These are phyloP conservation scores for Halophytophthora batemanensis DNA, from an alignment of 352 stramenopile genomes.

Conservation along the genomic window DNA sequence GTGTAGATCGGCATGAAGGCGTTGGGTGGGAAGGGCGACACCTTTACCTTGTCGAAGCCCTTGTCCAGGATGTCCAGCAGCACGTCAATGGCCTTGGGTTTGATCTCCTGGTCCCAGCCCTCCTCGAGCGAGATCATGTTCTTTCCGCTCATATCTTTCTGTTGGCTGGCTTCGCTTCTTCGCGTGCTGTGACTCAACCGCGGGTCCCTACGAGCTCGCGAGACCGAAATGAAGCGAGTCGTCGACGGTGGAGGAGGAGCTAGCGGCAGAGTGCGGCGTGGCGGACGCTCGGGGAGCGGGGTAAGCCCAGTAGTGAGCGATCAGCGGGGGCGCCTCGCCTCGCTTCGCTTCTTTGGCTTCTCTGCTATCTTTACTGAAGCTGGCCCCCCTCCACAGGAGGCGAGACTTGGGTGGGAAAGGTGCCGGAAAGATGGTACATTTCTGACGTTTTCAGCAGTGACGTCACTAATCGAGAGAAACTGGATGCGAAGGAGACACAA, in stretches of 20 bases:
- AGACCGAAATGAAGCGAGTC: background rate
- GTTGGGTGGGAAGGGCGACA: slow-evolving; percentile 79
- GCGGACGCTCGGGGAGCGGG: background rate
- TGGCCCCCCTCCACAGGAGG: no score
- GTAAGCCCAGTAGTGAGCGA: background rate
- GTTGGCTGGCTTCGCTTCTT: background rate
- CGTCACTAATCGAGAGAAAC: no score
- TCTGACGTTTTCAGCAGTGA: no score
- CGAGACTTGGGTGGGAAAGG: no score
- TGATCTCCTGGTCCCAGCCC: slow-evolving; percentile 87
- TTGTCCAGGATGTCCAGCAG: slow-evolving; percentile 84
- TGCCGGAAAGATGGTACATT: no score
- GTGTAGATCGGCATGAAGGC: slow-evolving; percentile 90
- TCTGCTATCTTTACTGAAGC: no score
- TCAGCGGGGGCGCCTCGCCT: no score
- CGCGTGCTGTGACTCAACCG: background rate
- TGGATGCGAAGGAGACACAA: no score
- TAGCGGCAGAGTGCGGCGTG: background rate
- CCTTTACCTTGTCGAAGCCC: slow-evolving; percentile 80
- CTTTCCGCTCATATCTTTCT: slow-evolving; percentile 63
- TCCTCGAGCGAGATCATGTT: slow-evolving; percentile 83
- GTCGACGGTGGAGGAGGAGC: background rate
- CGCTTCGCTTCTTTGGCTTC: background rate
- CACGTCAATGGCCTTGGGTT: slow-evolving; percentile 87
- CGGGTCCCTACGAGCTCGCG: no score